Conservation (phyloP, 2,329 filamentous ascomycete genomes). For the Phaeophleospora eucalypticola region DNA sequence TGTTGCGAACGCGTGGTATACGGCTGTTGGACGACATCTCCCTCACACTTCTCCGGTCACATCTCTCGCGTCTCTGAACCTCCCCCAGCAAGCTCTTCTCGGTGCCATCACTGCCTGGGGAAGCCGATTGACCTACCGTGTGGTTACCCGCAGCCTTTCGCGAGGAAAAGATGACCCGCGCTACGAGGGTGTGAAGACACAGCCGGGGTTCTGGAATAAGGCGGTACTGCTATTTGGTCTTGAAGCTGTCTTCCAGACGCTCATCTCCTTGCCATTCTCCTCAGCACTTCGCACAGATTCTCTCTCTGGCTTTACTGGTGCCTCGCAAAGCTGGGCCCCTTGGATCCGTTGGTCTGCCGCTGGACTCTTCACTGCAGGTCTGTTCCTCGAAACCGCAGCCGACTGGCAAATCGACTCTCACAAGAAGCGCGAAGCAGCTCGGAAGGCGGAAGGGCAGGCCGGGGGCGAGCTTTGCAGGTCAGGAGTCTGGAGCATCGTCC, state of each 20-base stretch:
- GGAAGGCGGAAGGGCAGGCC: conserved; percentile 20
- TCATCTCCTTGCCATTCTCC: conserved; percentile 56
- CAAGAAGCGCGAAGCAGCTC: conserved; percentile 38
- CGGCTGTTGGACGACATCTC: conserved; percentile 52
- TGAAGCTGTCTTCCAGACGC: conserved; percentile 54
- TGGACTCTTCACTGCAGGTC: conserved; percentile 54
- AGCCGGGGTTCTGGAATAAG: conserved; percentile 56
- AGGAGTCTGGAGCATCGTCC: conserved; percentile 60
- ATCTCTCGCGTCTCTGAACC: conserved; percentile 48
- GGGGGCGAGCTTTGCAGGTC: conserved; percentile 43
- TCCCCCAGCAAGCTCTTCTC: conserved; percentile 54
- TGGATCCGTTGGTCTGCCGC: conserved; percentile 38
- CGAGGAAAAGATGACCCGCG: conserved; percentile 55
- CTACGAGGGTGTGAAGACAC: conserved; percentile 50
- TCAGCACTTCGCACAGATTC: conserved; percentile 43
- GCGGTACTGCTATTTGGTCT: conserved; percentile 55
- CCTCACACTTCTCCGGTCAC: conserved; percentile 43
- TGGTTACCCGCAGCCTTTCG: conserved; percentile 46
- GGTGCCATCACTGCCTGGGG: conserved; percentile 57
- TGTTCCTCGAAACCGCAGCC: conserved; percentile 54
- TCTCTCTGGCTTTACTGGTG: conserved; percentile 10
- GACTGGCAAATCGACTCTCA: conserved; percentile 55
- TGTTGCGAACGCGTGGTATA: conserved; percentile 59
- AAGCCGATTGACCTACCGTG: conserved; percentile 52
- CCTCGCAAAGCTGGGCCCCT: conserved; percentile 32